Conservation (phyloP, 345 rosid genomes). For the Isatis tinctoria region DNA sequence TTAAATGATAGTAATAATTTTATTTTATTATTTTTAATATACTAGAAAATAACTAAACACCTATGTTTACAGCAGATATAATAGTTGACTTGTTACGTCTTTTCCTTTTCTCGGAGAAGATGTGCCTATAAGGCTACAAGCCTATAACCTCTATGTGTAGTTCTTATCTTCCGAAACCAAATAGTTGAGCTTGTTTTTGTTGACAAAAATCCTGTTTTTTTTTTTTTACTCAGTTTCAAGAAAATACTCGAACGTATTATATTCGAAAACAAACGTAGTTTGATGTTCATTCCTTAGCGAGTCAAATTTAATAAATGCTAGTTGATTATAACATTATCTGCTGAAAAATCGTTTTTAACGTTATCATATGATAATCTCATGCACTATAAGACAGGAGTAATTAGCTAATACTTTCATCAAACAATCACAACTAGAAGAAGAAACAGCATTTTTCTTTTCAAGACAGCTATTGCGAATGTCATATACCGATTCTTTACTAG, state of each 20-base stretch:
- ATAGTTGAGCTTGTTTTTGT: background rate
- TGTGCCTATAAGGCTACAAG: background rate
- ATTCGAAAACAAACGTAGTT: background rate
- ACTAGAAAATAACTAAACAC: background rate
- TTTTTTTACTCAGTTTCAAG: background rate
- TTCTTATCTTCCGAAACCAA: background rate
- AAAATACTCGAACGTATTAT: background rate
- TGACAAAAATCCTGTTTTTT: too few species aligned
- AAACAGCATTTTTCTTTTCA: background rate
- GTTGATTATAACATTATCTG: background rate
- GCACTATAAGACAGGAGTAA: background rate
- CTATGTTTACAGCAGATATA: conserved; percentile 1
- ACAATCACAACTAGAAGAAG: background rate
- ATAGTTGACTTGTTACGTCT: conserved; percentile 16
- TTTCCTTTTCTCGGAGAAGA: conserved; percentile 13
- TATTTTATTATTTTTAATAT: background rate
- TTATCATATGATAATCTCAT: background rate
- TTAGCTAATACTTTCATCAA: background rate
- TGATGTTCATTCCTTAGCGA: background rate
- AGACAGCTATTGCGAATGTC: background rate
- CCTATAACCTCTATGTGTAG: background rate
- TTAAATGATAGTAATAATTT: conserved; percentile 11
- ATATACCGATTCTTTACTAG: background rate
- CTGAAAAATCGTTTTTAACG: background rate
- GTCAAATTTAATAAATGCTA: background rate